These are phyloP conservation scores for Phytophthora europaea DNA, from an alignment of 352 stramenopile species.

Conservation along the genomic window DNA sequence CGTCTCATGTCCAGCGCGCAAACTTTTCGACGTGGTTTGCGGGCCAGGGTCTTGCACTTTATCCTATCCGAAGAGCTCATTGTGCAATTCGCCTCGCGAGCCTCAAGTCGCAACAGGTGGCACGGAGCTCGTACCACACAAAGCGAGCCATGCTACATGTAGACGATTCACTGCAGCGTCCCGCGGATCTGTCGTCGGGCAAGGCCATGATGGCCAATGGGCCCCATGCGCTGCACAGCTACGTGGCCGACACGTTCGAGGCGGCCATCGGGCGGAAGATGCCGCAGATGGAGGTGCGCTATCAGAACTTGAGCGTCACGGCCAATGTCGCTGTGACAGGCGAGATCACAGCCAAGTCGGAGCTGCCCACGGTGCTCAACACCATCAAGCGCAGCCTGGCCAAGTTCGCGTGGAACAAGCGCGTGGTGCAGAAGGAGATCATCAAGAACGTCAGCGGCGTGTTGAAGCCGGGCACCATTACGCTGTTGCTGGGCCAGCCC, in stretches of 20 bases:
- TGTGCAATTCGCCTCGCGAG: background rate
- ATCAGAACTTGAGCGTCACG: slow-evolving; percentile 55
- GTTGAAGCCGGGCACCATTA: slow-evolving; percentile 53
- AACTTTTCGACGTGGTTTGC: slow-evolving; percentile 23
- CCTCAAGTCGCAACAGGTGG: background rate
- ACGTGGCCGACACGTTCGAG: slow-evolving; percentile 50
- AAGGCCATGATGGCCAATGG: slow-evolving; percentile 51
- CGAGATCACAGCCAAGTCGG: slow-evolving; percentile 36
- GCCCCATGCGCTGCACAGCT: slow-evolving; percentile 44
- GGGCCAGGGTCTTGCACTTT: background rate
- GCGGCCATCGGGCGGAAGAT: slow-evolving; percentile 45
- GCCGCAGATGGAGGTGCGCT: slow-evolving; percentile 72
- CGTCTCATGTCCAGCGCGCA: slow-evolving; percentile 2
- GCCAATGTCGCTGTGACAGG: slow-evolving; percentile 36
- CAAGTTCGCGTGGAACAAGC: slow-evolving; percentile 41
- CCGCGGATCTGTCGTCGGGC: slow-evolving; percentile 21
- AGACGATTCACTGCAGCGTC: background rate
- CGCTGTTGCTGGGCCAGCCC: slow-evolving; percentile 40
- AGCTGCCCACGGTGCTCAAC: slow-evolving; percentile 49
- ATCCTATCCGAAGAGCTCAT: background rate
- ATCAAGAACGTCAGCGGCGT: slow-evolving; percentile 43
- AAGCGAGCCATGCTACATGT: background rate
- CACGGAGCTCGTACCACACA: background rate
- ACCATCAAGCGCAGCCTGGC: slow-evolving; percentile 32
- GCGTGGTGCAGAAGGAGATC: slow-evolving; percentile 44